Evolutionary conservation across 306 rosid genomes (phyloP).

Genomic region (Vigna angularis): DNA sequence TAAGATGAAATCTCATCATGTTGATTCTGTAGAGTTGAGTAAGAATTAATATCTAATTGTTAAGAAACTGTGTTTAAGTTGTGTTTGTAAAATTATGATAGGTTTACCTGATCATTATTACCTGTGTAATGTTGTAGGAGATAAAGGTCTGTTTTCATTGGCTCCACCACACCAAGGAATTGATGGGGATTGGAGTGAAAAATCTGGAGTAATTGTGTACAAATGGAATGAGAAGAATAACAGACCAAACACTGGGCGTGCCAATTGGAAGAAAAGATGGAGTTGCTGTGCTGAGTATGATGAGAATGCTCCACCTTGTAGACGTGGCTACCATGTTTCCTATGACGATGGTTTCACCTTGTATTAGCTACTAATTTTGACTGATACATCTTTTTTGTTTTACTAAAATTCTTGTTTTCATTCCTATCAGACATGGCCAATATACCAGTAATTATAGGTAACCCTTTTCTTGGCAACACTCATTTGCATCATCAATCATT

Average conservation of each 20-base stretch:
- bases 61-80: too few species aligned
- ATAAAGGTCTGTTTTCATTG: slow-evolving; percentile 69
- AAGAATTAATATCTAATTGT: too few species aligned
- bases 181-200: slow-evolving; percentile 84
- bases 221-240: slow-evolving; percentile 74
- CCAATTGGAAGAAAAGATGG: slow-evolving; percentile 81
- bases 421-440: background rate
- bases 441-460: background rate
- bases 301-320: slow-evolving; percentile 71
- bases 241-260: slow-evolving; percentile 73
- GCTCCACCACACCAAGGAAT: slow-evolving; percentile 92
- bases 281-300: slow-evolving; percentile 81
- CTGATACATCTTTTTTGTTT: too few species aligned
- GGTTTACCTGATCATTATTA: background rate
- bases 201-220: slow-evolving; percentile 78
- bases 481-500: slow-evolving; percentile 28
- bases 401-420: background rate
- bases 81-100: too few species aligned
- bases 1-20: too few species aligned
- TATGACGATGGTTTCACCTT: slow-evolving; percentile 81
- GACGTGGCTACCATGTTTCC: slow-evolving; percentile 70
- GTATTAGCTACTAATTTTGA: slow-evolving; percentile 39
- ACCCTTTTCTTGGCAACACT: slow-evolving; percentile 23
- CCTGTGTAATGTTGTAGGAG: slow-evolving; percentile 51
- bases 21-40: too few species aligned